phyloP scores from a whole-genome alignment of 2,329 filamentous ascomycete species.

The Gyromitra esculenta region DNA sequence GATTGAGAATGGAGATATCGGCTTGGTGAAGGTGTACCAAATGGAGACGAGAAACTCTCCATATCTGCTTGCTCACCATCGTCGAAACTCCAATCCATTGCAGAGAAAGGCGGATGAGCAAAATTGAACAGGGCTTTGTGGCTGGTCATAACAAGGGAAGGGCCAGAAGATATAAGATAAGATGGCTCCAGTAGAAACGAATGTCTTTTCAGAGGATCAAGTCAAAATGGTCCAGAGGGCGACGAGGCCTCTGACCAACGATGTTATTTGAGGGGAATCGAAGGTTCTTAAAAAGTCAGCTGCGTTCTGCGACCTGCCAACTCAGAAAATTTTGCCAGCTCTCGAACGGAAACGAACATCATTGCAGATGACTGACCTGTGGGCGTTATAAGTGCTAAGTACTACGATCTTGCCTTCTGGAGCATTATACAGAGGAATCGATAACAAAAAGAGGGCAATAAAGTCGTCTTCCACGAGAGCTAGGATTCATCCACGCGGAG shows the following conservation, averaged over 20 bases:
- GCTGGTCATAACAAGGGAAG: not conserved
- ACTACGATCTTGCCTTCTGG: slow-evolving; percentile 25
- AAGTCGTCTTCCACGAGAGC: not conserved
- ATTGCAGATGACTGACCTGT: slow-evolving; percentile 42
- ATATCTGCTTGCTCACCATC: slow-evolving; percentile 11
- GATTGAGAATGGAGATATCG: slow-evolving; percentile 10
- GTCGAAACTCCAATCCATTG: slow-evolving; percentile 24
- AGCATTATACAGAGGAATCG: slow-evolving; percentile 20
- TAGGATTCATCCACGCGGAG: slow-evolving; percentile 23
- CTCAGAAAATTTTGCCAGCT: slow-evolving; percentile 47
- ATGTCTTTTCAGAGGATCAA: not conserved
- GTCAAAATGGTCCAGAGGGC: slow-evolving; percentile 15
- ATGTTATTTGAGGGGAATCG: slow-evolving; percentile 49
- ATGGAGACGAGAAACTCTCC: slow-evolving; percentile 3
- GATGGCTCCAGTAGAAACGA: not conserved
- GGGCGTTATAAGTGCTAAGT: slow-evolving; percentile 29
- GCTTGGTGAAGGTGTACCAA: not conserved
- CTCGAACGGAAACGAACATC: slow-evolving; percentile 51
- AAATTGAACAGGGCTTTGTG: slow-evolving; percentile 12
- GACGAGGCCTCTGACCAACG: slow-evolving; percentile 17
- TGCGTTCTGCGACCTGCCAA: slow-evolving; percentile 49
- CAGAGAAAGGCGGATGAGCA: not conserved
- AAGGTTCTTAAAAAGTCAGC: slow-evolving; percentile 51
- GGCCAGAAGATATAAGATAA: not conserved
- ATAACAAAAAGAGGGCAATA: slow-evolving; percentile 26